phyloP scores from a whole-genome alignment of 139 green algal genomes.

The Asterochloris sp. region DNA sequence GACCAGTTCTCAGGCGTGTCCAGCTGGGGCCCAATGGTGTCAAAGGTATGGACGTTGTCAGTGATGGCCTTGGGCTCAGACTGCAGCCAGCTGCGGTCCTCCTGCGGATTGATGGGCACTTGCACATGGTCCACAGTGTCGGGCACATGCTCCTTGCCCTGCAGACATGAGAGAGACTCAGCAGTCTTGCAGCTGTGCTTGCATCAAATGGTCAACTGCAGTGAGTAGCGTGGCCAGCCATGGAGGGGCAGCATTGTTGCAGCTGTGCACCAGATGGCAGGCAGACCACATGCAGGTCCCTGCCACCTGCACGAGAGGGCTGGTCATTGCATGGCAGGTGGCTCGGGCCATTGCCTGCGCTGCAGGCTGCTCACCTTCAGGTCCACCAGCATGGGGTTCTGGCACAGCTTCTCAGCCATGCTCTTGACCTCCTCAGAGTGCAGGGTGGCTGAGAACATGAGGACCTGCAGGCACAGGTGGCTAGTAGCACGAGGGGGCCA shows the following conservation, averaged over 20 bases:
- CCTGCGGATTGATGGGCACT: conserved; percentile 55
- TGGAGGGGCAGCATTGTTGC: too few relatives aligned
- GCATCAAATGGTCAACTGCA: too few relatives aligned
- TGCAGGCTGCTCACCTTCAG: conserved; percentile 46
- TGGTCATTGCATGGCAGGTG: too few relatives aligned
- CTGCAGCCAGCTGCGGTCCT: conserved; percentile 69
- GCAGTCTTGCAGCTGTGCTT: too few relatives aligned
- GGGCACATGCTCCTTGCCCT: conserved; percentile 66
- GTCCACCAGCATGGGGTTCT: conserved; percentile 74
- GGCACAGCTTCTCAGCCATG: conserved; percentile 57
- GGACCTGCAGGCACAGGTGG: conserved; percentile 35
- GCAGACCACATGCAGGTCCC: too few relatives aligned
- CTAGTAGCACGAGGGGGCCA: too few relatives aligned
- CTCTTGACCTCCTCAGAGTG: conserved; percentile 66
- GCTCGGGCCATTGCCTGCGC: conserved; percentile 20
- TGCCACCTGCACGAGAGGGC: too few relatives aligned
- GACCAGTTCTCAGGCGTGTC: conserved; percentile 45
- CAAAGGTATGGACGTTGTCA: conserved; percentile 54
- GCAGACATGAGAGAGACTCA: background rate
- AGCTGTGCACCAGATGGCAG: too few relatives aligned
- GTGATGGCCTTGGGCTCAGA: conserved; percentile 51
- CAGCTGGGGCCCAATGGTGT: conserved; percentile 32
- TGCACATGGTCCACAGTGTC: conserved; percentile 78
- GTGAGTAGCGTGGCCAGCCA: too few relatives aligned
- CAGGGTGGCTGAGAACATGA: conserved; percentile 85